A percentile compares a stretch with the other conserved stretches of the same genome.
Conservation (phyloP, 1,284 basidiomycete species). For the Sphaerobolus stellatus region DNA sequence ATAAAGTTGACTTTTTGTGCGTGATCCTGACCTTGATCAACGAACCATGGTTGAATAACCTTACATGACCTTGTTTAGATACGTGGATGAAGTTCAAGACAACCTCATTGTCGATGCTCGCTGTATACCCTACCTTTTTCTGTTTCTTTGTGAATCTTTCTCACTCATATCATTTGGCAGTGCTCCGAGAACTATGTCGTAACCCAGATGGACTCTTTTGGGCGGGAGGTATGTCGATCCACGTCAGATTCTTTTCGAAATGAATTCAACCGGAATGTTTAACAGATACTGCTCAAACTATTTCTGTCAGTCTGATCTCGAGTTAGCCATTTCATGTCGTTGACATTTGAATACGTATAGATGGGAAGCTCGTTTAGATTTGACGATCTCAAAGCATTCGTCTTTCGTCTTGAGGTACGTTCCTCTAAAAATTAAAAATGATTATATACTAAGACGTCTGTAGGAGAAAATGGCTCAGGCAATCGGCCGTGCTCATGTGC, state of each 20-base stretch:
- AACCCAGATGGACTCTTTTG: constrained; percentile 72
- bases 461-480: constrained; percentile 14
- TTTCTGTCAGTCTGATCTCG: constrained; percentile 41
- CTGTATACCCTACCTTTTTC: constrained; percentile 39
- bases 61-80: constrained; percentile 39
- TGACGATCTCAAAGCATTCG: constrained; percentile 66
- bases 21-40: constrained; percentile 22
- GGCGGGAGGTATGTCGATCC: constrained; percentile 47
- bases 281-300: constrained; percentile 71
- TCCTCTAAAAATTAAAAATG: too few relatives aligned
- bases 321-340: neutral
- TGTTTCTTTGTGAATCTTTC: neutral
- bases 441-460: too few relatives aligned
- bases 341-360: neutral
- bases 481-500: constrained; percentile 17
- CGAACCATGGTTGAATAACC: neutral
- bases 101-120: constrained; percentile 66
- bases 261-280: neutral
- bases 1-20: constrained; percentile 58
- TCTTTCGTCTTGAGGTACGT: constrained; percentile 57
- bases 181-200: constrained; percentile 56
- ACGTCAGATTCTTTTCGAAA: neutral
- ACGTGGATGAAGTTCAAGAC: constrained; percentile 74
- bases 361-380: constrained; percentile 69
- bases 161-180: constrained; percentile 31